Conservation (phyloP, 2,329 filamentous ascomycete genomes). For the Cercospora zeae-maydis region DNA sequence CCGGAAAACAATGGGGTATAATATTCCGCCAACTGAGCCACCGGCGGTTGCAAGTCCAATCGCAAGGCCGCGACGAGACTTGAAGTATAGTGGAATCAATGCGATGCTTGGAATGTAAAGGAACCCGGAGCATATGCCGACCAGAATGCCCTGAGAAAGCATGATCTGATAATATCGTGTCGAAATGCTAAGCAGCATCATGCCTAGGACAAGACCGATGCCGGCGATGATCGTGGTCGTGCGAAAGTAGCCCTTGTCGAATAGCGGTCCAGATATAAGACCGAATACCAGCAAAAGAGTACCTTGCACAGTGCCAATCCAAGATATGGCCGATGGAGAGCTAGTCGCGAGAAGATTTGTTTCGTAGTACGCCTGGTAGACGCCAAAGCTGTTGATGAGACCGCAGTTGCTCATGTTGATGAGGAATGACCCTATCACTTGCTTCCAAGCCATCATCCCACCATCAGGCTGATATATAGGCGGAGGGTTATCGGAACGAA, state of each 20-base stretch:
- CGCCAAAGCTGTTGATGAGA: conserved; percentile 44
- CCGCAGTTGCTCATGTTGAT: conserved; percentile 46
- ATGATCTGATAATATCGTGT: conserved; percentile 45
- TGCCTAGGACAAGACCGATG: conserved; percentile 46
- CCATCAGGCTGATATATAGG: conserved; percentile 37
- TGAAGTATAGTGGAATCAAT: conserved; percentile 62
- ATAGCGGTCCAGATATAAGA: conserved; percentile 32
- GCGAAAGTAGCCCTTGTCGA: conserved; percentile 43
- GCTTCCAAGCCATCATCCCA: conserved; percentile 43
- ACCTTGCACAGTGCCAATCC: conserved; percentile 45
- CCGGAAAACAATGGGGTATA: conserved; percentile 51
- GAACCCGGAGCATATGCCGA: conserved; percentile 40
- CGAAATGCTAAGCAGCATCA: conserved; percentile 34
- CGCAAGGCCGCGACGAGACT: conserved; percentile 51
- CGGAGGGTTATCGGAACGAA: background rate
- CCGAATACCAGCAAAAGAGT: conserved; percentile 43
- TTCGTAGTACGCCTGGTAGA: conserved; percentile 46
- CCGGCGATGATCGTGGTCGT: conserved; percentile 45
- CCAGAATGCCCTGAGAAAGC: conserved; percentile 44
- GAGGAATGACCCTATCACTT: conserved; percentile 43
- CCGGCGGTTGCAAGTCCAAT: conserved; percentile 58
- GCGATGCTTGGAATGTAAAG: conserved; percentile 62
- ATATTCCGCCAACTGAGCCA: conserved; percentile 50
- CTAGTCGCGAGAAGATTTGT: conserved; percentile 35
- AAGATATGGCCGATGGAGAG: conserved; percentile 41